These are phyloP conservation scores for Hirsutella rhossiliensis DNA, from an alignment of 2,329 filamentous ascomycete genomes.

Conservation along the genomic window DNA sequence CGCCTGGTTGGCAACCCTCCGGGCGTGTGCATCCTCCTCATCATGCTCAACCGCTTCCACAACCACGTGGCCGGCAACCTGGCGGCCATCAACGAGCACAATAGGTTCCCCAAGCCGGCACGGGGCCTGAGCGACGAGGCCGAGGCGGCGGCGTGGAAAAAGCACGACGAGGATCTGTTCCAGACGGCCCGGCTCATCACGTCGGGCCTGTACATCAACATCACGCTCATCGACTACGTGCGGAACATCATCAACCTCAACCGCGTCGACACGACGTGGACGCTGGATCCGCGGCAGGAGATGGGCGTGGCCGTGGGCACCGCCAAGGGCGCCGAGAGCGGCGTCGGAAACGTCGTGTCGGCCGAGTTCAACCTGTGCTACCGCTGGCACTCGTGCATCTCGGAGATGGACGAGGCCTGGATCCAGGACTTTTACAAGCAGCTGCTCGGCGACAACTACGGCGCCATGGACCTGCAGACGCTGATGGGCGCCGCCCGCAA, in stretches of 20 bases:
- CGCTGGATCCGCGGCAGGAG: conserved; percentile 62
- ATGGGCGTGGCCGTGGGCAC: conserved; percentile 45
- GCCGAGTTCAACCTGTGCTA: conserved; percentile 86
- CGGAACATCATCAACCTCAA: conserved; percentile 58
- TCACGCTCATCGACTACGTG: conserved; percentile 67
- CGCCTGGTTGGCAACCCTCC: conserved; percentile 60
- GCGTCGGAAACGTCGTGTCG: conserved; percentile 71
- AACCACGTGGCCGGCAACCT: conserved; percentile 75
- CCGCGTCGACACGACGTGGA: conserved; percentile 59
- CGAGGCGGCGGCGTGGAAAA: conserved; percentile 43
- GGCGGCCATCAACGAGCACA: conserved; percentile 74
- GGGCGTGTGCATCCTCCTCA: conserved; percentile 55
- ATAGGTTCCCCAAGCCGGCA: conserved; percentile 58
- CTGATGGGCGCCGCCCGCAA: conserved; percentile 51
- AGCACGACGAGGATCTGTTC: conserved; percentile 68
- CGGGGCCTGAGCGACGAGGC: conserved; percentile 36
- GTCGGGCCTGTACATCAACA: conserved; percentile 66
- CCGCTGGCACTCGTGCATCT: conserved; percentile 75
- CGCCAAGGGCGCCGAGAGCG: conserved; percentile 49
- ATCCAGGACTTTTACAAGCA: conserved; percentile 56
- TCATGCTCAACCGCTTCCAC: conserved; percentile 80
- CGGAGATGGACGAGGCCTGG: conserved; percentile 63
- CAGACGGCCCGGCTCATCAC: conserved; percentile 68
- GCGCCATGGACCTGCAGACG: conserved; percentile 44
- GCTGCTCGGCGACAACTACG: conserved; percentile 43